Evolutionary conservation across 495 filamentous ascomycete genomes (phyloP), one percentile per base, ranked within the genome.

Genomic region (Glonium stellatum): DNA sequence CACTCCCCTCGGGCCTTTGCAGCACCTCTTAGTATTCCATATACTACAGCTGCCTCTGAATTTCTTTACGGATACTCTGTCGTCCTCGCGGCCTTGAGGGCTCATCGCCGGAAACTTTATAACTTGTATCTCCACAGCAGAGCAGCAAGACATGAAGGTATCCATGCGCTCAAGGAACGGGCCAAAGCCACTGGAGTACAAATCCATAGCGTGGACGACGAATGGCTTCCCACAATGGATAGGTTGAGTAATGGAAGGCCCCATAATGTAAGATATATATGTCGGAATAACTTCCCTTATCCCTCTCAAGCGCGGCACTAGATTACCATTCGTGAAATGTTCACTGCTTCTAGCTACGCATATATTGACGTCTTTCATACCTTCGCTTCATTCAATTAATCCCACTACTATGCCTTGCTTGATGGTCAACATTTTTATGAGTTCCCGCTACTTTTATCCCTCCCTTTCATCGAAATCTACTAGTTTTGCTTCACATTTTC

Each of bases 21-120:
- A 77, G 75, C 48, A 0, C 84, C 84, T 0, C 39, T 84, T 21
- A 79, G 82, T 12, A 81, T 96, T 46, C 86, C 86, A 2, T 90
- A 89, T 67, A 90, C 88, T 1, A 92, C 88, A 3, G 85, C 91
- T 0, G 87, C 91, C 39, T 93, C 91, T 1, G 86, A 95, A 60
- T 97, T 96, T 70, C 80, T 98, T 8, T 97, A 95, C 68, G 93
- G 93, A 13, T 81, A 80, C 15, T 85, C 85, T 8, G 82, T 86
- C 1, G 87, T 97, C n/a, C 82, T 87, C 56, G 88, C 92, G 6
- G 92, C 92, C 1, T 73, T 98, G 19, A 84, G 76, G 58, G 80
- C 82, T 52, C 72, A 76, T 19, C 78, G 81, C 11, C 83, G 93
- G 42, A 79, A 89, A 64, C 71, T 96, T 4, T 96, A 93, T 76